These are phyloP conservation scores for Pezicula rhizophila DNA, from an alignment of 2,329 filamentous ascomycete species.

Conservation along the genomic window DNA sequence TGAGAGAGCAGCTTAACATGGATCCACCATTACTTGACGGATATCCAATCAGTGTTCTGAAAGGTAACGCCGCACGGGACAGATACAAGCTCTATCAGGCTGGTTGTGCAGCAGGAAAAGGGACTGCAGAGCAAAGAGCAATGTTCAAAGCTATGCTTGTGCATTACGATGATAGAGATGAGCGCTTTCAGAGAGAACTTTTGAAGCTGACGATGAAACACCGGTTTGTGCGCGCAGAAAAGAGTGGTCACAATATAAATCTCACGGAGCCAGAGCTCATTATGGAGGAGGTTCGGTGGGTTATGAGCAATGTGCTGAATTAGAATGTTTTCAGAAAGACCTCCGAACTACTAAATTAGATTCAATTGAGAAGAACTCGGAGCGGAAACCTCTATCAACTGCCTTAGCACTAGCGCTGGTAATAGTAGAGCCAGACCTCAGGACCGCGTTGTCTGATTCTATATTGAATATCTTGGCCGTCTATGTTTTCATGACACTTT, in stretches of 20 bases:
- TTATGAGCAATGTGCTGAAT: constrained; percentile 40
- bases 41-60: constrained; percentile 11
- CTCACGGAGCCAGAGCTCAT: constrained; percentile 11
- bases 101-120: constrained; percentile 9
- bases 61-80: constrained; percentile 5
- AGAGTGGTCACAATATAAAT: constrained; percentile 15
- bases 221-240: constrained; percentile 1
- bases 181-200: constrained; percentile 4
- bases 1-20: constrained; percentile 11
- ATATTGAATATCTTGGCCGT: too few relatives aligned
- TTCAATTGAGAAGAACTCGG: background rate
- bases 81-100: constrained; percentile 9
- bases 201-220: constrained; percentile 6
- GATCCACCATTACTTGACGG: constrained; percentile 2
- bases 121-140: constrained; percentile 5
- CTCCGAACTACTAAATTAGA: background rate
- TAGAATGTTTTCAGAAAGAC: background rate
- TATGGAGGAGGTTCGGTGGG: constrained; percentile 19
- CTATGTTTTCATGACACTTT: too few relatives aligned
- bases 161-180: constrained; percentile 1
- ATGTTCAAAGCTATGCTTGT: constrained; percentile 1
- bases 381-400: background rate
- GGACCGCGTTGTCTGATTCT: background rate
- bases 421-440: background rate
- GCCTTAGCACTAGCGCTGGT: background rate